Base-by-base conservation (phyloP, 1,139 yeast species). In the Suhomyces wounanorum region DNA sequence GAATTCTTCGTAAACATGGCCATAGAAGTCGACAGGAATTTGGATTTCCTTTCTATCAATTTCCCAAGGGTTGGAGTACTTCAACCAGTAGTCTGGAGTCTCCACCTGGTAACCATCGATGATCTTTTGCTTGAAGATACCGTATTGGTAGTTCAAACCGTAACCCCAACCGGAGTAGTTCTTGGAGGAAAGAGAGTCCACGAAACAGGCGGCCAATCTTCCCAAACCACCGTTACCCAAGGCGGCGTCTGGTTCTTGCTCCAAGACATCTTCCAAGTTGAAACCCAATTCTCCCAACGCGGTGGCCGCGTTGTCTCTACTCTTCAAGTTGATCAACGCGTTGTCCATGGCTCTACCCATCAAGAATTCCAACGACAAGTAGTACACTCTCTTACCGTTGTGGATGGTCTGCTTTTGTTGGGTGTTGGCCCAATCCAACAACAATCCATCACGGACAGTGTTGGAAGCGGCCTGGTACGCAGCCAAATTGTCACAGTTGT, bases 261-360 rank as follows among this genome's bases (percentile, higher is more conserved):
- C 84, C 60, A 91, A 75, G 30, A 92, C 80, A 63, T 91, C 97
- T 71, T 92, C 97, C 60, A 92, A 74, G 55, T 85, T 83, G 78
- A 92, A 92, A 8, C 97, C 97, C 59, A 91, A 79, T 48, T 88
- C 90, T 47, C 76, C 77, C 58, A 90, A 79, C 3, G 95, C 84
- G 13, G 68, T 70, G 14, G 65, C 60, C 43, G 88, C 79, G 49
- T 78, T 71, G 25, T 75, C 79, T 65, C 85, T 84, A 57, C 66
- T 66, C 50, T 71, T 68, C 62, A 89, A 79, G 69, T 92, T 92
- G 69, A 90, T 87, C 73, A 92, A 75, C 39, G 97, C 97, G 67
- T 91, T 92, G 70, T 92, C 97, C 80, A 92, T 78, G 45, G 97
- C 97, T 62, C 96, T 82, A 44, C 98, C 97, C 96, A 92, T 90